Percentiles rank a stretch among this genome's conserved stretches.
phyloP scores from a whole-genome alignment of 495 filamentous ascomycete species.

The Haplographium delicatum region DNA sequence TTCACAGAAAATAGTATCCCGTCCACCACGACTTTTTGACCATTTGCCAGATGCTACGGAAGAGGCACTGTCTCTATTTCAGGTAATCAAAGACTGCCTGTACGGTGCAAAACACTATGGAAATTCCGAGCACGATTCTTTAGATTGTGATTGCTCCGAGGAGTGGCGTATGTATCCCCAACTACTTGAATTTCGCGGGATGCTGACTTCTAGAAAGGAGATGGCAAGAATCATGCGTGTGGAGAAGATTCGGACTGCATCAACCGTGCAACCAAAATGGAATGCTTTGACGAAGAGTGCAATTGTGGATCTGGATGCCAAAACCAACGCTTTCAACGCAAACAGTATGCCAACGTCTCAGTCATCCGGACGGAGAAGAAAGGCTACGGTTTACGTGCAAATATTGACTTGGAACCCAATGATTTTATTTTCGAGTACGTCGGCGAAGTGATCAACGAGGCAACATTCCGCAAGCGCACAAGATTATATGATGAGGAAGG shows the following conservation, averaged over 20 bases:
- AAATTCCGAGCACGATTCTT: constrained; percentile 78
- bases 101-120: constrained; percentile 89
- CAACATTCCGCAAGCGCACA: constrained; percentile 80
- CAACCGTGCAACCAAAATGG: constrained; percentile 96
- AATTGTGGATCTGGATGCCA: constrained; percentile 83
- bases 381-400: constrained; percentile 83
- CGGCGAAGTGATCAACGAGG: constrained; percentile 94
- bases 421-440: constrained; percentile 98
- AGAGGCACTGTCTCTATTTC: constrained; percentile 72
- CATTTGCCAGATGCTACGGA: constrained; percentile 68
- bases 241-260: constrained; percentile 98
- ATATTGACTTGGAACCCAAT: constrained; percentile 67
- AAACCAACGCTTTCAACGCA: constrained; percentile 92
- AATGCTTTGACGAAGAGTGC: constrained; percentile 79
- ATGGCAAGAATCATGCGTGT: constrained; percentile 75
- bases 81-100: constrained; percentile 72
- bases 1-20: constrained; percentile 61
- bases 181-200: constrained; percentile 8
- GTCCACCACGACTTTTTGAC: constrained; percentile 58
- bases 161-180: constrained; percentile 79
- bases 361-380: constrained; percentile 98
- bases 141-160: constrained; percentile 93
- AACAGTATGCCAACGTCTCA: constrained; percentile 82
- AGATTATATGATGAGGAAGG: constrained; percentile 88
- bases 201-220: constrained; percentile 58